These are phyloP conservation scores for Lipomyces mesembrius DNA, from an alignment of 805 yeast species.

Conservation along the genomic window DNA sequence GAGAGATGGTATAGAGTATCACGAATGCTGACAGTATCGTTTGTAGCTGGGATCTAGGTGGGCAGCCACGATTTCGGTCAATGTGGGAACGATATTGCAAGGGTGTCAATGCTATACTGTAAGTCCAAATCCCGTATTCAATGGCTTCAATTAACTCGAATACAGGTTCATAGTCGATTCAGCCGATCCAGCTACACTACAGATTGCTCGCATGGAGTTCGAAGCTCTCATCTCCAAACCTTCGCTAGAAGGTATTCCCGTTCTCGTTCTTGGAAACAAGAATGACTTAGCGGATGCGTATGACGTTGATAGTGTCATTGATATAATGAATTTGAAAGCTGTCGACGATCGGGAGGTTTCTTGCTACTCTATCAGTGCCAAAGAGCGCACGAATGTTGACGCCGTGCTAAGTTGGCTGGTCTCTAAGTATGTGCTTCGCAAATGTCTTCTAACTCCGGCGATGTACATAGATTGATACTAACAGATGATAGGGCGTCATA, in stretches of 20 bases:
- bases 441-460: background rate
- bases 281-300: constrained; percentile 45
- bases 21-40: background rate
- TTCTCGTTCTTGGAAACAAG: constrained; percentile 47
- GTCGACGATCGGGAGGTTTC: constrained; percentile 45
- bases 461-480: background rate
- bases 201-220: constrained; percentile 44
- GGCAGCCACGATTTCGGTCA: constrained; percentile 48
- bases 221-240: constrained; percentile 43
- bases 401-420: constrained; percentile 48
- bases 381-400: constrained; percentile 45
- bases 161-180: constrained; percentile 46
- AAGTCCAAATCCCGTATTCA: constrained; percentile 16
- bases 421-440: constrained; percentile 33
- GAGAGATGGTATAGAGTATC: background rate
- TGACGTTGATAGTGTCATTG: constrained; percentile 45
- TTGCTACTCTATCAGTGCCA: constrained; percentile 48
- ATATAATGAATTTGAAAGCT: constrained; percentile 42
- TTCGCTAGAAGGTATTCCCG: constrained; percentile 45
- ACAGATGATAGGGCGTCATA: background rate
- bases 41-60: constrained; percentile 49
- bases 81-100: constrained; percentile 50
- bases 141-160: background rate
- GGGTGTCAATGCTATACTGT: constrained; percentile 47
- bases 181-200: constrained; percentile 45